Conservation (phyloP, 176 grass and related monocot genomes). For the Aechmea fasciata region DNA sequence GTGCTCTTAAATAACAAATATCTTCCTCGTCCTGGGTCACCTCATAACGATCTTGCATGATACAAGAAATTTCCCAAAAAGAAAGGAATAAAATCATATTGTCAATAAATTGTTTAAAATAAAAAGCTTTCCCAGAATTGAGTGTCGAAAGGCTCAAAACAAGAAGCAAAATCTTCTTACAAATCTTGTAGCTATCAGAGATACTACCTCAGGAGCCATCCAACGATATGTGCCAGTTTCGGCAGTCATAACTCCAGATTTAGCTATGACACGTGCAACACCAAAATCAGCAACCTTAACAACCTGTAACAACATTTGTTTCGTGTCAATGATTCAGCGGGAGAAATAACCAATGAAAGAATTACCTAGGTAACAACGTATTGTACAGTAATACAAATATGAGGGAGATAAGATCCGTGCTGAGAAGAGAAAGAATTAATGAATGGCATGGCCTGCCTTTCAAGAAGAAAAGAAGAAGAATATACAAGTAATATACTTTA, state of each 20-base stretch:
- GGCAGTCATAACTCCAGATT: constrained; percentile 86
- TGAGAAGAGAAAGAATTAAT: background rate
- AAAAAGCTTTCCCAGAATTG: background rate
- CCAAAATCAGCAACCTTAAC: constrained; percentile 95
- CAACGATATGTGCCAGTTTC: constrained; percentile 97
- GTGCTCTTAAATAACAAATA: too few species aligned
- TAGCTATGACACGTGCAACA: constrained; percentile 78
- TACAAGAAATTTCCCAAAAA: background rate
- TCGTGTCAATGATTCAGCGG: background rate
- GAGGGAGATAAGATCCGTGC: background rate
- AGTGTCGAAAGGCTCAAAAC: too few species aligned
- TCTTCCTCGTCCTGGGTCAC: too few species aligned
- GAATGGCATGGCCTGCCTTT: too few species aligned
- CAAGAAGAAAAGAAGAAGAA: too few species aligned
- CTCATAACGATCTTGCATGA: background rate
- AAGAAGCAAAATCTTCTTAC: too few species aligned
- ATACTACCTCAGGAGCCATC: constrained; percentile 83
- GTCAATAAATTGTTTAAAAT: background rate
- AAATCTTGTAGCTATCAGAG: background rate
- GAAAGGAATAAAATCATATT: too few species aligned
- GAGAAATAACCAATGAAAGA: background rate
- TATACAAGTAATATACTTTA: too few species aligned
- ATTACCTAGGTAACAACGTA: background rate
- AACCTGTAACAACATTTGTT: constrained; percentile 27
- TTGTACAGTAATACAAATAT: background rate